Evolutionary conservation across 169 alveolate species (phyloP), one percentile per base, ranked within the genome.

Genomic region (Plasmodium malariae): DNA sequence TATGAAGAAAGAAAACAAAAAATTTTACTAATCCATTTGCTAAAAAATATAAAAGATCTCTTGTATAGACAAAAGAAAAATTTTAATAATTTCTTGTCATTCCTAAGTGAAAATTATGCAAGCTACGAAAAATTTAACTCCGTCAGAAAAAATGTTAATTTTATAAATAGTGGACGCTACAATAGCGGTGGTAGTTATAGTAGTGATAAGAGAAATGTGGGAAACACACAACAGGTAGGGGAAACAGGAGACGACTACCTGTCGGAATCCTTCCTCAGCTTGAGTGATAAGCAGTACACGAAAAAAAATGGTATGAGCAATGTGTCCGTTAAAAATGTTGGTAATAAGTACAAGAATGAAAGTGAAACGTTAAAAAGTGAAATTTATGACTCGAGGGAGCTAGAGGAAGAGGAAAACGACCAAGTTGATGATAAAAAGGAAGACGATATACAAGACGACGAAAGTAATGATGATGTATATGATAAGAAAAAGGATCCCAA

Each of bases 1-100:
- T 65, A 83, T 19, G 91, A 83, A 30, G 85, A 67, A 45, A 65
- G 67, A 65, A 83, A 67, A 21, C 68, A 37, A 67, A 83, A 83
- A 51, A 67, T 67, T 11, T 30, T 83, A 12, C 28, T 83, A 59
- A 83, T 83, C 4, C 91, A 67, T 65, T 1, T 83, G 0, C 43
- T 83, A 49, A 83, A 83, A 37, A 83, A 59, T 28, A 83, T 83
- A 11, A 83, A 83, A 67, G 83, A 83, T 30, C n/a, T 37, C 0
- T 51, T 83, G 30, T 32, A 83, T 37, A 83, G 83, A 67, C 91
- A 83, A 70, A 83, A 68, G 24, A 34, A 40, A 43, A 83, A 67
- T 5, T 83, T 83, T 51, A 65, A 65, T 14, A 67, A 57, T 26
- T 83, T 83, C 24, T 30, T 83, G n/a, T 67, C 91, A 4, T 83